Evolutionary conservation across 2,329 filamentous ascomycete species (phyloP).

Genomic region (Hysterium pulicare): DNA sequence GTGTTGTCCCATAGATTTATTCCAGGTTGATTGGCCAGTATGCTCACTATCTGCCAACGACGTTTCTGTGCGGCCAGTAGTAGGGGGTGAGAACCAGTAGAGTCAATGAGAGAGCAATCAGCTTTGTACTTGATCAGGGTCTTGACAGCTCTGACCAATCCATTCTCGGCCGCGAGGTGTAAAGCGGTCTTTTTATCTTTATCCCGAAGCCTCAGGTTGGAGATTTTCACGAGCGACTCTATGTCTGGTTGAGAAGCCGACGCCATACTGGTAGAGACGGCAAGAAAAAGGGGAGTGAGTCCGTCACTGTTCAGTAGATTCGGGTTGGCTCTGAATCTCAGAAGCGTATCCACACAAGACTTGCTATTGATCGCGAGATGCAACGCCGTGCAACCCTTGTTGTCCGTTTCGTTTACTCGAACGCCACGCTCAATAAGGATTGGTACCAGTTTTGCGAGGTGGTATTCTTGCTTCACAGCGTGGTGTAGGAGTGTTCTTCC

Average conservation of each 20-base stretch:
- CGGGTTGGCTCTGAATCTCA: constrained; percentile 20
- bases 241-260: constrained; percentile 22
- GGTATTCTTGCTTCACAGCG: constrained; percentile 15
- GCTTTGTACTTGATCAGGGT: constrained; percentile 20
- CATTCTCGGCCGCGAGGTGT: constrained; percentile 28
- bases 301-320: constrained; percentile 15
- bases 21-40: constrained; percentile 26
- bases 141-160: constrained; percentile 18
- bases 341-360: constrained; percentile 21
- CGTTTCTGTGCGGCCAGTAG: constrained; percentile 25
- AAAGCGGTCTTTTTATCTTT: constrained; percentile 18
- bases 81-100: constrained; percentile 26
- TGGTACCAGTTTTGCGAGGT: constrained; percentile 18
- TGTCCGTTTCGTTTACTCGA: constrained; percentile 20
- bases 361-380: constrained; percentile 22
- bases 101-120: constrained; percentile 20
- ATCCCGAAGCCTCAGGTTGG: constrained; percentile 17
- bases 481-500: constrained; percentile 30
- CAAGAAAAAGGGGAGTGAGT: constrained; percentile 22
- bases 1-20: constrained; percentile 30
- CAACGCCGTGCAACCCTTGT: constrained; percentile 23
- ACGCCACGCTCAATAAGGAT: constrained; percentile 22
- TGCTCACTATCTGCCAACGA: constrained; percentile 25
- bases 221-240: constrained; percentile 20
- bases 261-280: constrained; percentile 7